phyloP scores from a whole-genome alignment of 805 yeast genomes.

The Blastobotrys attinorum region DNA sequence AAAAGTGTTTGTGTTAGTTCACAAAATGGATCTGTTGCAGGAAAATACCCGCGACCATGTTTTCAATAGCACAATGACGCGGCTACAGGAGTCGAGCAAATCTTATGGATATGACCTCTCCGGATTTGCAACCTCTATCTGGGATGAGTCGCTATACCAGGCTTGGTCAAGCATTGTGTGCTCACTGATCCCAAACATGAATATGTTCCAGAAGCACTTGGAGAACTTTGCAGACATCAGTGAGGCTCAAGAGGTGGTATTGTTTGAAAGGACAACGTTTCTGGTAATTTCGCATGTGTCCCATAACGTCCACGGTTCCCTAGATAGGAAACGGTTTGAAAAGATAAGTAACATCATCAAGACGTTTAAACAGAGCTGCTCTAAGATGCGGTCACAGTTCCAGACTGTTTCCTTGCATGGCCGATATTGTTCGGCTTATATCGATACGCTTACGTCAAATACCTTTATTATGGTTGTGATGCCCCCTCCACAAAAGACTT shows the following conservation, averaged over 20 bases:
- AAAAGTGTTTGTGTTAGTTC: conserved; percentile 82
- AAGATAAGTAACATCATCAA: conserved; percentile 90
- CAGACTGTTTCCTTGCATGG: conserved; percentile 66
- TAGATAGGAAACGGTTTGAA: conserved; percentile 91
- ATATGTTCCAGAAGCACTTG: conserved; percentile 66
- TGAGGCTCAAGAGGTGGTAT: conserved; percentile 80
- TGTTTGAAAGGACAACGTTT: conserved; percentile 91
- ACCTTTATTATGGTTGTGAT: conserved; percentile 38
- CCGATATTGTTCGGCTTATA: conserved; percentile 30
- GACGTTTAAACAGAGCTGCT: conserved; percentile 86
- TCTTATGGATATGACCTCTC: conserved; percentile 61
- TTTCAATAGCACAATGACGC: conserved; percentile 76
- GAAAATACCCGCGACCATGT: conserved; percentile 76
- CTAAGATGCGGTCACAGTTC: conserved; percentile 79
- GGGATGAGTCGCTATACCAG: conserved; percentile 93
- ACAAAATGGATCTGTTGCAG: conserved; percentile 94
- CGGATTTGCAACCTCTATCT: conserved; percentile 92
- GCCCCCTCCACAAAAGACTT: conserved; percentile 22
- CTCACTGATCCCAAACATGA: conserved; percentile 87
- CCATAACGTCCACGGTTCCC: conserved; percentile 10
- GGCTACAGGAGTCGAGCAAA: conserved; percentile 63
- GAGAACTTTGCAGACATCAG: conserved; percentile 62
- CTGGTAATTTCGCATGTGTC: conserved; percentile 56
- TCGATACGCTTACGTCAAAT: conserved; percentile 36
- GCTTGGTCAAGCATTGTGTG: conserved; percentile 98